Evolutionary conservation across 768 basidiomycete species (phyloP), one percentile per base, ranked within the genome.

Genomic region (Lactifluus rugatus): DNA sequence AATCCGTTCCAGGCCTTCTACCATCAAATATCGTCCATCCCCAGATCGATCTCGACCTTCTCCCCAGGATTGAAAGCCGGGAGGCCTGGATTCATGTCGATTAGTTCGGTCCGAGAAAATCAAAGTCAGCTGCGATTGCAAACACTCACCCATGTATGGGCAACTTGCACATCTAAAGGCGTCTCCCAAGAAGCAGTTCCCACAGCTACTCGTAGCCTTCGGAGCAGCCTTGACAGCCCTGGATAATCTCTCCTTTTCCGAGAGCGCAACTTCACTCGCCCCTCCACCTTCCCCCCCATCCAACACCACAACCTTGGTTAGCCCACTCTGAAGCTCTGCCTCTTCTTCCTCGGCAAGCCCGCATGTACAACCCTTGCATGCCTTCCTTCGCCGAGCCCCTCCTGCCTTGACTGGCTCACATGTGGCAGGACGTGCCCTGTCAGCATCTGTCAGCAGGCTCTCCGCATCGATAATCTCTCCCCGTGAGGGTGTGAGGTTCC

Each of bases 51-150:
- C 76, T 92, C 86, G 26, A 99, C 93, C 75, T 97, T 95, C 76
- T 98, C 93, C 56, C 96, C 96, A 2, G 96, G 95, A 71, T 95
- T 89, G 77, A 99, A 98, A 13, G 95, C 92, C 47, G 96, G 96
- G 28, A 98, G 80, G 65, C 96, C 95, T 97, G 65, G n/a, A 44
- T 31, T 13, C n/a, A 41, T 31, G 37, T 55, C 42, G 19, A 48
- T 60, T 23, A 61, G 60, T 39, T 56, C 34, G 0, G 17, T 21
- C 14, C 13, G 11, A 9, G 1, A 34, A 32, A 31, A 54, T 32
- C 54, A 39, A 54, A 56, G 52, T 42, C 36, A 31, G 45, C 50
- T 19, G 37, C 7, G 39, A 19, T 7, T 19, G 50, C 54, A 51
- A 49, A 16, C n/a, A 81, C 89, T 60, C 64, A 97, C 95, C 95